Percentiles rank a stretch among this genome's conserved stretches.
These are phyloP conservation scores for Magnaporthiopsis poae DNA, from an alignment of 2,329 filamentous ascomycete species.

Conservation along the genomic window DNA sequence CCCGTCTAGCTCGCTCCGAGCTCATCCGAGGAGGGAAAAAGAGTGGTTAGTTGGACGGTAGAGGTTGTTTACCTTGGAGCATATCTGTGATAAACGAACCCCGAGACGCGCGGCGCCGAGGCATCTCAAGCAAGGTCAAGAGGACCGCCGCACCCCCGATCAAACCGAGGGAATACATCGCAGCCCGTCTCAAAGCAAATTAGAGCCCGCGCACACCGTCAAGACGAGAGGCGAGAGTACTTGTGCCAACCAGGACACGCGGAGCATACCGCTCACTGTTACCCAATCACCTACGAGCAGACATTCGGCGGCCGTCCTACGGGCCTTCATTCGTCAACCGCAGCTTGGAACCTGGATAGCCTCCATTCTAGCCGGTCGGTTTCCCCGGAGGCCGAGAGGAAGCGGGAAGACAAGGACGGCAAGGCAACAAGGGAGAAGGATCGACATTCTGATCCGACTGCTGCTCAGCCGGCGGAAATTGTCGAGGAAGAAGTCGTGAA, in stretches of 20 bases:
- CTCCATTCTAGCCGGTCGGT: neutral
- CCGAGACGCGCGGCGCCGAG: neutral
- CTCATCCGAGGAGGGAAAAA: neutral
- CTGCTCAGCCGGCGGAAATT: neutral
- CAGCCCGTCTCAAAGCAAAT: neutral
- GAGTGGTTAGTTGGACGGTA: neutral
- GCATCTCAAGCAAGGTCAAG: neutral
- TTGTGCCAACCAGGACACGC: neutral
- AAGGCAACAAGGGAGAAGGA: neutral
- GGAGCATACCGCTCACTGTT: neutral
- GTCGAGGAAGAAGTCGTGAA: neutral
- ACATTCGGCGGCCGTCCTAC: neutral
- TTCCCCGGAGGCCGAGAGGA: neutral
- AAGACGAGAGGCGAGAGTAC: neutral
- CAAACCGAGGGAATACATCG: neutral
- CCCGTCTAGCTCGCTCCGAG: constrained; percentile 20
- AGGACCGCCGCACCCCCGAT: neutral
- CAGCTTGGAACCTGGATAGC: neutral
- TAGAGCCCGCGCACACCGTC: neutral
- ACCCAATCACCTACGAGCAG: neutral
- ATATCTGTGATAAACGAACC: neutral
- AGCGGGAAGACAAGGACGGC: neutral
- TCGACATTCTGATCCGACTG: neutral
- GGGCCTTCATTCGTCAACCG: neutral
- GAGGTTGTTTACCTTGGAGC: neutral